Base-by-base conservation (phyloP, 495 filamentous ascomycete species). In the Neurospora intermedia region DNA sequence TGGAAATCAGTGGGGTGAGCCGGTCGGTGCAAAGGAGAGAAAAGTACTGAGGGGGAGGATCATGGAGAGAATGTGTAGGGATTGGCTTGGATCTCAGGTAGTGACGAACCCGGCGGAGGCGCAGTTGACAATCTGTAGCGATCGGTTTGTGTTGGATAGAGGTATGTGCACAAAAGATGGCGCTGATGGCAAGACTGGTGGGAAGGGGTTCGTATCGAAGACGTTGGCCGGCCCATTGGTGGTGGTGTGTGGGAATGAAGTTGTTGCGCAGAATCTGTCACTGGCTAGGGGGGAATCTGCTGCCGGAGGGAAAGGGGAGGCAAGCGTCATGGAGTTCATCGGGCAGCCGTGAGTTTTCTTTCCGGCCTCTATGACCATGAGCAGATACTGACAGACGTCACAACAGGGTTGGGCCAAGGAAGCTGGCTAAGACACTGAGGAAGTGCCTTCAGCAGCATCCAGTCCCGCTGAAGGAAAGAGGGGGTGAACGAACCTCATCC, bases 381-480 rank as follows among this genome's bases (percentile, higher is more conserved):
- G 15, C 54, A 38, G 27, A 66, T 66, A 38, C 27, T 66, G 8
- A 66, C 76, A 77, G 70, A 78, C 54, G 40, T 43, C 18, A 2
- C 42, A 41, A 13, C 66, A 83, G 82, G 16, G 77, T 78, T 73
- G 91, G 89, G 1, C 90, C 90, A 18, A 85, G 91, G 73, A 92
- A 92, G 75, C 76, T 91, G 41, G 89, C 88, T 10, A 89, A 88
- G 80, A 85, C 80, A 74, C 85, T 83, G 54, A 66, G 54, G 15
- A 66, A 66, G 54, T 66, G 54, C 6, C 27, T 66, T 16, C 54
- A 66, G 54, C 7, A 4, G 0, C 54, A 66, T 4, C 27, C 6
- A 27, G 54, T 66, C 31, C 54, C 54, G 54, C 54, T 66, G 27
- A 66, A 66, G 54, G 54, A 7, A 38, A 66, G 27, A 66, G 54